phyloP scores from a whole-genome alignment of 2,329 filamentous ascomycete genomes.

The Periconia macrospinosa region DNA sequence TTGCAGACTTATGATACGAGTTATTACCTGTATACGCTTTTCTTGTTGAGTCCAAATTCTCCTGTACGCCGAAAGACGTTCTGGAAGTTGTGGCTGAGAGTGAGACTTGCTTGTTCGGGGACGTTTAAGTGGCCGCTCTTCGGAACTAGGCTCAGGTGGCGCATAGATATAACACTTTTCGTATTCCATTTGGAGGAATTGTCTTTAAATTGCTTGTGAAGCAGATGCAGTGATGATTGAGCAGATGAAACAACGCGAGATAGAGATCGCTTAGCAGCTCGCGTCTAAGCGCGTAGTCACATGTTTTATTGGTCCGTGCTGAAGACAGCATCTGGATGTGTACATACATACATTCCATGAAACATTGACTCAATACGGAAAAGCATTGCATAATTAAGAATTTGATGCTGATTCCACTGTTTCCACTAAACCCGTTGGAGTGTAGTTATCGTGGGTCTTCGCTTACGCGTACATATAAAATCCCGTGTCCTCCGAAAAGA shows the following conservation, averaged over 20 bases:
- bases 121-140: constrained; percentile 45
- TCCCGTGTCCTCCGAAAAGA: too few species aligned
- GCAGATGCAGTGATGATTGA: too few species aligned
- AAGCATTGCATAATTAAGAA: too few species aligned
- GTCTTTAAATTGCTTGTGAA: too few species aligned
- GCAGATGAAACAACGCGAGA: background rate
- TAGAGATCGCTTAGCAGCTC: constrained; percentile 6
- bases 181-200: constrained; percentile 48
- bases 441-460: too few species aligned
- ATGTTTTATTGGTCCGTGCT: constrained; percentile 8
- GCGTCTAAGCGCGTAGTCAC: constrained; percentile 28
- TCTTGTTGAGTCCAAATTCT: constrained; percentile 68
- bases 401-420: too few species aligned
- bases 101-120: constrained; percentile 37
- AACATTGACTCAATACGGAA: too few species aligned
- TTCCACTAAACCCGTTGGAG: too few species aligned
- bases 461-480: too few species aligned
- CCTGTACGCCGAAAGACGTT: constrained; percentile 64
- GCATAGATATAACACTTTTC: constrained; percentile 52
- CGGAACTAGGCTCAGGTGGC: constrained; percentile 27
- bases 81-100: constrained; percentile 26
- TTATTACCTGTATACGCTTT: constrained; percentile 60
- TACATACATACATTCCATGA: too few species aligned
- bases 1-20: background rate
- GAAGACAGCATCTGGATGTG: too few species aligned